A percentile compares a stretch with the other conserved stretches of the same genome.
Evolutionary conservation across 768 basidiomycete species (phyloP).

Genomic region (Xerocomellus amylosporus): DNA sequence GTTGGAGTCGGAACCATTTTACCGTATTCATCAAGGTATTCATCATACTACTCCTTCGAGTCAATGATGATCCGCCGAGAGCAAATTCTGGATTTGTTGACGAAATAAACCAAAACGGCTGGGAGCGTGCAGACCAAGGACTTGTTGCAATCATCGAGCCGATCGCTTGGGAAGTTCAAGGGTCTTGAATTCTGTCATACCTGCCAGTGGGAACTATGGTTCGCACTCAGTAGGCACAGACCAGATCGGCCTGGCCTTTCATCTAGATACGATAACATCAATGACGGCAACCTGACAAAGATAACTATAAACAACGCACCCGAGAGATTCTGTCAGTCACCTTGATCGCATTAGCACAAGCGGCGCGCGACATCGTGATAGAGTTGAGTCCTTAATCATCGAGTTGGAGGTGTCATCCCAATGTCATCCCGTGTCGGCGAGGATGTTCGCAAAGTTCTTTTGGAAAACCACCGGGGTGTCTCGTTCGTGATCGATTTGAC

Average conservation of each 20-base stretch:
- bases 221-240: background rate
- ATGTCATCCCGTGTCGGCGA: background rate
- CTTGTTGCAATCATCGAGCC: background rate
- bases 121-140: background rate
- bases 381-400: background rate
- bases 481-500: background rate
- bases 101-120: background rate
- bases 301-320: background rate
- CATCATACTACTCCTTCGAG: too few species aligned
- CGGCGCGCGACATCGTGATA: background rate
- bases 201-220: background rate
- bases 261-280: background rate
- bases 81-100: too few species aligned
- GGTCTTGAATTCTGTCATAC: background rate
- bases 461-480: background rate
- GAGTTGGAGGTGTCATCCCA: background rate
- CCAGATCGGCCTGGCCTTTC: background rate
- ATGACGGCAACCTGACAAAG: background rate
- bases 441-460: background rate
- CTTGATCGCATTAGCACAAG: background rate
- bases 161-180: background rate
- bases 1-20: background rate
- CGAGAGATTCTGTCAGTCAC: background rate
- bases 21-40: too few species aligned
- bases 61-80: too few species aligned